Percentiles rank a stretch among this genome's conserved stretches.
phyloP scores from a whole-genome alignment of 2,329 filamentous ascomycete species.

The Coniosporium tulheliwenetii region DNA sequence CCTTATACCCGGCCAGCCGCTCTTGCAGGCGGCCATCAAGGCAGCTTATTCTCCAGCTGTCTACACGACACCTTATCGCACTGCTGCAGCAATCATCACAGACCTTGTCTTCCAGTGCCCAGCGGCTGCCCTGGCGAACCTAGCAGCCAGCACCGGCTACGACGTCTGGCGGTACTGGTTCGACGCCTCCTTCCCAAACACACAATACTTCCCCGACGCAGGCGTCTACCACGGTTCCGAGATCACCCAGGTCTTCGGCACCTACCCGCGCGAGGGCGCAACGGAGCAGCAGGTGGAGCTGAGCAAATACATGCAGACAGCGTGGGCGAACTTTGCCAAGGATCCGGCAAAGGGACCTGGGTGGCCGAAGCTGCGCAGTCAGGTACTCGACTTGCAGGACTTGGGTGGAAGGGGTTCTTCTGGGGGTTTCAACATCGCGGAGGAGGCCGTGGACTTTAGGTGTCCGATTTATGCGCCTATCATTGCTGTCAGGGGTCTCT shows the following conservation, averaged over 20 bases:
- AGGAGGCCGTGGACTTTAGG: not conserved
- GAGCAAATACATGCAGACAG: conserved; percentile 13
- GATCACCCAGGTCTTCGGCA: conserved; percentile 16
- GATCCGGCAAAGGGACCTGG: conserved; percentile 13
- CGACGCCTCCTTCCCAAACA: conserved; percentile 15
- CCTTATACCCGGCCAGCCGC: not conserved
- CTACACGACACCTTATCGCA: conserved; percentile 3
- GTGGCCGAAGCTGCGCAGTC: conserved; percentile 10
- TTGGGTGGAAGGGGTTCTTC: conserved; percentile 2
- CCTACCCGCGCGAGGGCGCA: conserved; percentile 9
- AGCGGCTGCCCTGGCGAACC: conserved; percentile 6
- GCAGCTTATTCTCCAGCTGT: conserved; percentile 6
- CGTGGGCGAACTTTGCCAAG: conserved; percentile 21
- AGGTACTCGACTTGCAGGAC: conserved; percentile 3
- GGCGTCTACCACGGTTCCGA: conserved; percentile 1
- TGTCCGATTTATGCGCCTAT: not conserved
- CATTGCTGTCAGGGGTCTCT: not conserved
- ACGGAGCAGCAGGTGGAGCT: conserved; percentile 17
- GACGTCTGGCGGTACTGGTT: conserved; percentile 15
- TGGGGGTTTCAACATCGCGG: not conserved
- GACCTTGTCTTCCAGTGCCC: conserved; percentile 10
- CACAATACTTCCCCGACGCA: conserved; percentile 6
- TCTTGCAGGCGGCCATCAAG: conserved; percentile 1
- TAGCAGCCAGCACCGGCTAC: conserved; percentile 5
- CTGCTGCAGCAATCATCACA: conserved; percentile 7